Conservation (phyloP, 1,139 yeast genomes). For the Spencermartinsiella ligniputridi region DNA sequence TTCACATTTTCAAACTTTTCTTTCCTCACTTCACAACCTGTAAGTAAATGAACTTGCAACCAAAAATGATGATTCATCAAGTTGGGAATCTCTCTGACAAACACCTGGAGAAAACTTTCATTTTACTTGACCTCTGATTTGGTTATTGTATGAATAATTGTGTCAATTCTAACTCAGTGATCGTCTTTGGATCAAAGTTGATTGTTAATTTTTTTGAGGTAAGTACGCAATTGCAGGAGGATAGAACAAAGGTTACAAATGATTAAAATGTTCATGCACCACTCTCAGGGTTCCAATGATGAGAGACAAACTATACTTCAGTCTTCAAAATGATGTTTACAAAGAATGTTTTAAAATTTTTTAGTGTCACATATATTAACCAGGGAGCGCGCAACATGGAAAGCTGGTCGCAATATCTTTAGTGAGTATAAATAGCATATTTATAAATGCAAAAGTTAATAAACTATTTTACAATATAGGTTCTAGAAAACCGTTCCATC, state of each 20-base stretch:
- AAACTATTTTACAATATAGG: too few relatives aligned
- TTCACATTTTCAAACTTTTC: constrained; percentile 2
- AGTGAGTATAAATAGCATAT: background rate
- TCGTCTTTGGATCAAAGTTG: background rate
- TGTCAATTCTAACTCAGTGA: constrained; percentile 4
- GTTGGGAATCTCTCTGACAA: constrained; percentile 40
- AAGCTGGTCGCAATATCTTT: background rate
- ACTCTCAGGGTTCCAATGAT: constrained; percentile 28
- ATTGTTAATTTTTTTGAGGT: too few relatives aligned
- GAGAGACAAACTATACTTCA: constrained; percentile 30
- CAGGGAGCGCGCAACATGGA: too few relatives aligned
- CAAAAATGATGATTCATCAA: constrained; percentile 27
- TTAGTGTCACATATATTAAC: too few relatives aligned
- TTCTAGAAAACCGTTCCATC: constrained; percentile 55
- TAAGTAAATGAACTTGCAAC: background rate
- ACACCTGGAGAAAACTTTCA: constrained; percentile 28
- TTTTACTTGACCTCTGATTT: constrained; percentile 29
- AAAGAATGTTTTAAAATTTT: too few relatives aligned
- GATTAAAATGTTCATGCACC: constrained; percentile 35
- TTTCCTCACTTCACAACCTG: background rate
- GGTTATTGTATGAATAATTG: constrained; percentile 1
- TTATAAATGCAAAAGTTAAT: background rate
- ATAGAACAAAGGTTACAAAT: constrained; percentile 11
- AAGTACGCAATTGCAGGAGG: too few relatives aligned
- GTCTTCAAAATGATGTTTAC: constrained; percentile 32